Percentiles rank a stretch among this genome's conserved stretches.
Conservation (phyloP, 1,284 basidiomycete species). For the Ceratorhiza oryzae-sativae region DNA sequence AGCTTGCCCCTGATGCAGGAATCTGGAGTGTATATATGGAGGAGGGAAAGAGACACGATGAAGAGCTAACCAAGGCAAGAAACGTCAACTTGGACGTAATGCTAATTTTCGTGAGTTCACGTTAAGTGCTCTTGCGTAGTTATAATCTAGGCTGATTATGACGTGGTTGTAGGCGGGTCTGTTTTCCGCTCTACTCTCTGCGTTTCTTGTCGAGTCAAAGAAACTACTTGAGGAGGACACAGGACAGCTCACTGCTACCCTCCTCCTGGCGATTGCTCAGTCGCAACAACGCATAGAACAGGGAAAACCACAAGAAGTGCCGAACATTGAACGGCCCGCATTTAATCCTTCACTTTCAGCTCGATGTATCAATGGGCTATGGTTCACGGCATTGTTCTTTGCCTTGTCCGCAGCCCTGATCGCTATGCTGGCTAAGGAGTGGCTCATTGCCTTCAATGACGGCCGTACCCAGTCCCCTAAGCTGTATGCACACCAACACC, state of each 20-base stretch:
- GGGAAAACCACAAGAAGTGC: too few relatives aligned
- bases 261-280: too few relatives aligned
- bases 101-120: too few relatives aligned
- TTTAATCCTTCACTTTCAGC: background rate
- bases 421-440: conserved; percentile 20
- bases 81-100: too few relatives aligned
- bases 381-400: conserved; percentile 8
- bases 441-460: background rate
- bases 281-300: too few relatives aligned
- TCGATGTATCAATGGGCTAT: conserved; percentile 2
- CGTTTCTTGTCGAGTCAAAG: conserved; percentile 4
- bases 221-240: background rate
- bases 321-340: too few relatives aligned
- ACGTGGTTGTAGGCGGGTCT: background rate
- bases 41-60: too few relatives aligned
- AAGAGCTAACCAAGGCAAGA: too few relatives aligned
- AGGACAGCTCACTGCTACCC: background rate
- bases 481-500: background rate
- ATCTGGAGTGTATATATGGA: too few relatives aligned
- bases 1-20: too few relatives aligned
- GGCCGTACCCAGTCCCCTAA: background rate
- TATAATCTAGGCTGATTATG: too few relatives aligned
- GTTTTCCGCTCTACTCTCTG: conserved; percentile 14
- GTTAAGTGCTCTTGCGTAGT: too few relatives aligned
- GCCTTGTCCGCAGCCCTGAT: background rate